phyloP scores from a whole-genome alignment of 495 filamentous ascomycete species.

The Cryomyces minteri region DNA sequence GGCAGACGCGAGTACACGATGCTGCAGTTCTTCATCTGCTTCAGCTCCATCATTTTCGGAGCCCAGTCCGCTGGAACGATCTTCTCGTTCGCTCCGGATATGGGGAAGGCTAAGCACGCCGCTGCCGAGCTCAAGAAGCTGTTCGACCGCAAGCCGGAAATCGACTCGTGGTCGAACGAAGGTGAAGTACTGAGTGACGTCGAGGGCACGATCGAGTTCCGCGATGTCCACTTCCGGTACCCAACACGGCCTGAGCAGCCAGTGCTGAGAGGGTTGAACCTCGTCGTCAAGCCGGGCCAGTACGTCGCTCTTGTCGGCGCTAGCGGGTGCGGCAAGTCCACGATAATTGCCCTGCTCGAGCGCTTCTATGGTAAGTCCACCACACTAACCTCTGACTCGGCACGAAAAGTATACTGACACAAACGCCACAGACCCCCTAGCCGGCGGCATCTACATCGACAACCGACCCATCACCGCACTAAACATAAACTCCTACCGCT shows the following conservation, averaged over 20 bases:
- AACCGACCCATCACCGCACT: conserved; percentile 52
- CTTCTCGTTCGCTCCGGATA: conserved; percentile 71
- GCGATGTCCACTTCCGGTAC: conserved; percentile 32
- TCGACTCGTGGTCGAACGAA: conserved; percentile 66
- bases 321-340: conserved; percentile 43
- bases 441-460: conserved; percentile 56
- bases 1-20: conserved; percentile 48
- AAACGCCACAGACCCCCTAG: conserved; percentile 33
- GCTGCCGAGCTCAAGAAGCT: conserved; percentile 56
- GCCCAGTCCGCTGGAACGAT: conserved; percentile 73
- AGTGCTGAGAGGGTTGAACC: conserved; percentile 20
- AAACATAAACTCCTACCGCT: conserved; percentile 65
- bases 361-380: conserved; percentile 27
- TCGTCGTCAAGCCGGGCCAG: conserved; percentile 36
- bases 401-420: too few species aligned
- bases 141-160: conserved; percentile 60
- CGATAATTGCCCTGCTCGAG: conserved; percentile 40
- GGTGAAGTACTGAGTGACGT: conserved; percentile 40
- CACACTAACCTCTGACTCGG: too few species aligned
- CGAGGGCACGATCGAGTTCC: conserved; percentile 36
- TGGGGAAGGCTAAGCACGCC: conserved; percentile 75
- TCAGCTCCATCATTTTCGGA: conserved; percentile 61
- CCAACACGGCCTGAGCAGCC: conserved; percentile 53
- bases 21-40: conserved; percentile 76
- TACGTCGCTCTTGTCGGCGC: conserved; percentile 43